These are phyloP conservation scores for Aspergillus piperis DNA, from an alignment of 2,329 filamentous ascomycete genomes.

Conservation along the genomic window DNA sequence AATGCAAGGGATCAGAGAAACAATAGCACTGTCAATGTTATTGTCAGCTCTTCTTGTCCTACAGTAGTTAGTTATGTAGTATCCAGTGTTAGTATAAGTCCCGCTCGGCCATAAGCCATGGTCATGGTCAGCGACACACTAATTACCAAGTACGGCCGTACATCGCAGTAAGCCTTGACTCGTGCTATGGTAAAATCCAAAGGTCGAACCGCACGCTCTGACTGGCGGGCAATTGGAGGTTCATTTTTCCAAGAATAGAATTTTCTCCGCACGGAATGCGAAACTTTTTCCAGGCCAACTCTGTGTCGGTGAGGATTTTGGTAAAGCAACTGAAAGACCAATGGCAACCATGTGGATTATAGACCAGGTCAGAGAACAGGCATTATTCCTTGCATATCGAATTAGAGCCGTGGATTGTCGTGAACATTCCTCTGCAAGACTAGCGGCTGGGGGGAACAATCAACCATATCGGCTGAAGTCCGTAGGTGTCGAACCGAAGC, in stretches of 20 bases:
- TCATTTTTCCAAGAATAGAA: conserved; percentile 6
- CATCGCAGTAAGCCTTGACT: no score
- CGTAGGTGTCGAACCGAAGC: not conserved
- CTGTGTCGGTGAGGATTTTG: conserved; percentile 9
- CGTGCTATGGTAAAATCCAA: not conserved
- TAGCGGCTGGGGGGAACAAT: not conserved
- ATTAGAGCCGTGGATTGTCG: not conserved
- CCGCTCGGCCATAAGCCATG: not conserved
- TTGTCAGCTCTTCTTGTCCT: not conserved
- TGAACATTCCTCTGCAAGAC: not conserved
- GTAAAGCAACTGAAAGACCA: not conserved
- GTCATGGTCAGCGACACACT: not conserved
- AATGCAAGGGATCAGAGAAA: not conserved
- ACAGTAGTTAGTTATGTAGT: not conserved
- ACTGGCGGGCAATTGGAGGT: conserved; percentile 3
- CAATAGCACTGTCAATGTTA: conserved; percentile 1
- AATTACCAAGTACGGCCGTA: no score
- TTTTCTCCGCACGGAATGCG: conserved; percentile 5
- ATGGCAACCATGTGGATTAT: conserved; percentile 5
- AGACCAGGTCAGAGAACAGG: not conserved
- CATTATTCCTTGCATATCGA: conserved; percentile 5
- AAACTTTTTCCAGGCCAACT: conserved; percentile 1
- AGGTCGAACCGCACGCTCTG: not conserved
- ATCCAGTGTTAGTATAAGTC: not conserved
- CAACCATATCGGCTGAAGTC: conserved; percentile 5